These are phyloP conservation scores for Fusarium sp. DNA, from an alignment of 2,329 filamentous ascomycete genomes.

Conservation along the genomic window DNA sequence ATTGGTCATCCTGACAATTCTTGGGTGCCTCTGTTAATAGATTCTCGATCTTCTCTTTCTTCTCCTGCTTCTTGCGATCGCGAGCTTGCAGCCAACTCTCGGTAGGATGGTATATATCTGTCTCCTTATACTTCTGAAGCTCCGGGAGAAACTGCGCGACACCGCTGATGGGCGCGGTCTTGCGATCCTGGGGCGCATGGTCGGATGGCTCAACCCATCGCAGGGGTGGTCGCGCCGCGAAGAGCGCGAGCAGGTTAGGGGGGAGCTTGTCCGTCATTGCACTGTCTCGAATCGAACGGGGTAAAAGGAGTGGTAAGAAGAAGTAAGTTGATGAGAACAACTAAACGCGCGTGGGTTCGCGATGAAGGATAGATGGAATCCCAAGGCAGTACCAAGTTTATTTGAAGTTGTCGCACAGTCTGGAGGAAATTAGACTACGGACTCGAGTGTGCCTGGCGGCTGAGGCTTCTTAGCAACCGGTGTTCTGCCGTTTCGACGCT, in stretches of 20 bases:
- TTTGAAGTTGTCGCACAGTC: slow-evolving; percentile 43
- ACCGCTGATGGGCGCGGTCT: slow-evolving; percentile 78
- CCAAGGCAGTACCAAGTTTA: slow-evolving; percentile 22
- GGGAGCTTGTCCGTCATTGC: slow-evolving; percentile 96
- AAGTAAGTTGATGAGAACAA: slow-evolving; percentile 16
- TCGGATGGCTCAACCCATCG: slow-evolving; percentile 89
- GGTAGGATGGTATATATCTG: slow-evolving; percentile 81
- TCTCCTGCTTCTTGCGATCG: slow-evolving; percentile 86
- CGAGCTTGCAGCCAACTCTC: slow-evolving; percentile 94
- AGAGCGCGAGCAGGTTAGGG: slow-evolving; percentile 90
- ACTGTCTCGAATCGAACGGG: slow-evolving; percentile 45
- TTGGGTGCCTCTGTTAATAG: slow-evolving; percentile 73
- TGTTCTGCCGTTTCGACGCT: slow-evolving; percentile 43
- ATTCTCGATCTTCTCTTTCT: slow-evolving; percentile 75
- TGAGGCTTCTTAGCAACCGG: slow-evolving; percentile 35
- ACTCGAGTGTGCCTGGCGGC: slow-evolving; percentile 31
- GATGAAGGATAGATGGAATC: slow-evolving; percentile 25
- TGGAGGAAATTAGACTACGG: slow-evolving; percentile 45
- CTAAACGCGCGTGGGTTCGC: slow-evolving; percentile 26
- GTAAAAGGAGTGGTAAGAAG: slow-evolving; percentile 4
- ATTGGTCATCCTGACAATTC: slow-evolving; percentile 64
- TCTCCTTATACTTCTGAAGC: slow-evolving; percentile 81
- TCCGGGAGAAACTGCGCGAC: slow-evolving; percentile 81
- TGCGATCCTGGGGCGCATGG: slow-evolving; percentile 84
- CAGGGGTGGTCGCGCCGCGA: slow-evolving; percentile 91